Percentiles rank a stretch among this genome's conserved stretches.
Conservation (phyloP, 2,329 filamentous ascomycete species). For the Cercospora zeina region DNA sequence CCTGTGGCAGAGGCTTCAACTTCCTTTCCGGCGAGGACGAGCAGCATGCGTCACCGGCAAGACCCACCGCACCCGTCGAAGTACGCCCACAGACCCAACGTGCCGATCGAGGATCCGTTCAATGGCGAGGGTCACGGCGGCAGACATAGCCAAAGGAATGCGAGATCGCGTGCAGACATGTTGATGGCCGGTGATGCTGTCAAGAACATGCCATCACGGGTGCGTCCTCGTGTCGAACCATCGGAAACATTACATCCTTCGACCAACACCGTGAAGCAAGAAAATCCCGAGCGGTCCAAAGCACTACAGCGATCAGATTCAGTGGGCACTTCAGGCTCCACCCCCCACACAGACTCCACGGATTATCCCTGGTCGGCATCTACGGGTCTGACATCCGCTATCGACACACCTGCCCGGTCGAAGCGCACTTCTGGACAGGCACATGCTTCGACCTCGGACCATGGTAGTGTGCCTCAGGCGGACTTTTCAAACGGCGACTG, state of each 20-base stretch:
- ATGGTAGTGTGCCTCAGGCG: conserved; percentile 38
- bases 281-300: conserved; percentile 36
- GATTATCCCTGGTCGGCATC: conserved; percentile 44
- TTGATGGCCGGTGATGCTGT: conserved; percentile 29
- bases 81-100: conserved; percentile 22
- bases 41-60: conserved; percentile 18
- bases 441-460: conserved; percentile 32
- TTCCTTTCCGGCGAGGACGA: conserved; percentile 20
- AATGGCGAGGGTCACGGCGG: conserved; percentile 17
- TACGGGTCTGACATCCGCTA: conserved; percentile 47
- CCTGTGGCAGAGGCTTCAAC: conserved; percentile 16
- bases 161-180: conserved; percentile 34
- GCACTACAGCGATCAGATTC: conserved; percentile 33
- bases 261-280: conserved; percentile 38
- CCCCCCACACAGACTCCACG: conserved; percentile 47
- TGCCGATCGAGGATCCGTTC: conserved; percentile 31
- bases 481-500: conserved; percentile 46
- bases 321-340: conserved; percentile 40
- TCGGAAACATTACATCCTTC: conserved; percentile 31
- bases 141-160: conserved; percentile 21
- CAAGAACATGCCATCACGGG: conserved; percentile 22
- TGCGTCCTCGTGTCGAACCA: conserved; percentile 21
- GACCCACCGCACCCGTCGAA: conserved; percentile 21
- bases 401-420: conserved; percentile 45
- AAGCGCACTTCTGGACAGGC: conserved; percentile 46